A percentile compares a stretch with the other conserved stretches of the same genome.
phyloP scores from a whole-genome alignment of 2,329 filamentous ascomycete species.

The Fusarium marasasianum region DNA sequence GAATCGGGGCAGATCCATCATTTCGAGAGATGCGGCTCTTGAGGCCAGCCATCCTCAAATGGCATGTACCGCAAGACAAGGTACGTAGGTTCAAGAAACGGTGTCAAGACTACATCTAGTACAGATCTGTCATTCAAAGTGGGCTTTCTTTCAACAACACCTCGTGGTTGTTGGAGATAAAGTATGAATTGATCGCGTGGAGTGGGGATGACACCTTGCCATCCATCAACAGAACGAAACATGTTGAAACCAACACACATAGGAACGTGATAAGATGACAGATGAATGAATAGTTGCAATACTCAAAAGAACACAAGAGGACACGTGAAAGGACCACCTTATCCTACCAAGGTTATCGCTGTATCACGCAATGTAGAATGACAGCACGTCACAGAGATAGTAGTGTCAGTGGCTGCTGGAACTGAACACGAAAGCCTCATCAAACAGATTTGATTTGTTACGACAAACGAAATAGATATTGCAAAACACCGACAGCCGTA shows the following conservation, averaged over 20 bases:
- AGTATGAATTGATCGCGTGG: not conserved
- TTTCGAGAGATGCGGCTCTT: conserved; percentile 40
- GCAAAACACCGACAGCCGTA: not conserved
- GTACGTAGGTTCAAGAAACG: conserved; percentile 10
- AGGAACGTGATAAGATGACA: not conserved
- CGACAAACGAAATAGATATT: not conserved
- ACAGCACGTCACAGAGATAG: not conserved
- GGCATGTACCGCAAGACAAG: conserved; percentile 24
- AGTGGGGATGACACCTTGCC: conserved; percentile 15
- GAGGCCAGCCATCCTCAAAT: conserved; percentile 34
- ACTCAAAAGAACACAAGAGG: not conserved
- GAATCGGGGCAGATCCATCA: conserved; percentile 42
- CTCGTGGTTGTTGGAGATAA: conserved; percentile 8
- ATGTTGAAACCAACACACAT: not conserved
- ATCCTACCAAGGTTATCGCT: not conserved
- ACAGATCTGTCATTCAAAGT: not conserved
- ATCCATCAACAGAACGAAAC: conserved; percentile 1
- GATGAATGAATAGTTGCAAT: not conserved
- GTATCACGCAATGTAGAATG: not conserved
- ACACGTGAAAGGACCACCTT: not conserved
- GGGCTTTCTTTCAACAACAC: not conserved
- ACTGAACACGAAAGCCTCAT: not conserved
- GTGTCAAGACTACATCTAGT: conserved; percentile 7
- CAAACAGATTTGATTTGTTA: not conserved
- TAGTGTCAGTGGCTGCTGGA: not conserved